phyloP scores from a whole-genome alignment of 495 filamentous ascomycete species.

The Neurospora tetraspora region DNA sequence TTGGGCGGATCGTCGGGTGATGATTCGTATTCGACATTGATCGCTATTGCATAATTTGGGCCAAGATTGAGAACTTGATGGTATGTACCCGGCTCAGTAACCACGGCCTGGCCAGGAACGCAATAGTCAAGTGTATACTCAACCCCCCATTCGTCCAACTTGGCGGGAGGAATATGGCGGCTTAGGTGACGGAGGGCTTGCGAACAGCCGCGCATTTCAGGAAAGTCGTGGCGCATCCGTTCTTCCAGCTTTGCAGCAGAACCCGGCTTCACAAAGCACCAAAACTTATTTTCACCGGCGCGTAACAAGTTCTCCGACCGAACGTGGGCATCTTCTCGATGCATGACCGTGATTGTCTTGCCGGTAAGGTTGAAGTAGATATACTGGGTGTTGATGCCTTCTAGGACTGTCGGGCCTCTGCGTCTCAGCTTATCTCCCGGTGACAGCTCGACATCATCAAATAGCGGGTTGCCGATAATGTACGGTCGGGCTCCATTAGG shows the following conservation, averaged over 20 bases:
- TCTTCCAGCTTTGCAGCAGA: slow-evolving; percentile 16
- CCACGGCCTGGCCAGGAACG: slow-evolving; percentile 21
- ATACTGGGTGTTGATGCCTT: slow-evolving; percentile 26
- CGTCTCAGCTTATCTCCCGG: slow-evolving; percentile 22
- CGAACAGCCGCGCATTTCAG: slow-evolving; percentile 21
- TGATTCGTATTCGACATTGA: slow-evolving; percentile 24
- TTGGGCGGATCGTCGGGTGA: slow-evolving; percentile 18
- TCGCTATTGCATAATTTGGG: slow-evolving; percentile 24
- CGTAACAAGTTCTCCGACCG: slow-evolving; percentile 25
- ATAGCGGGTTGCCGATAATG: slow-evolving; percentile 27
- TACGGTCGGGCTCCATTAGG: slow-evolving; percentile 17
- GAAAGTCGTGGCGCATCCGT: slow-evolving; percentile 14
- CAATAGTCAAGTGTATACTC: slow-evolving; percentile 28
- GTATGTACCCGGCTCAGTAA: slow-evolving; percentile 25
- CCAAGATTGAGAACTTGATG: slow-evolving; percentile 27
- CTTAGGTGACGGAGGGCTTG: slow-evolving; percentile 25
- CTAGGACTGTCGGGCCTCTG: slow-evolving; percentile 16
- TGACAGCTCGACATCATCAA: slow-evolving; percentile 20
- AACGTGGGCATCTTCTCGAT: slow-evolving; percentile 25
- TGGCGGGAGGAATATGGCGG: slow-evolving; percentile 20
- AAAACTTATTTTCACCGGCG: slow-evolving; percentile 24
- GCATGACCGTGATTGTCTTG: slow-evolving; percentile 25
- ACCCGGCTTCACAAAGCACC: slow-evolving; percentile 25
- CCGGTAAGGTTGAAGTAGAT: slow-evolving; percentile 25
- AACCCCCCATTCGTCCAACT: slow-evolving; percentile 22